These are phyloP conservation scores for Diplodia sapinea DNA, from an alignment of 2,329 filamentous ascomycete genomes.

Conservation along the genomic window DNA sequence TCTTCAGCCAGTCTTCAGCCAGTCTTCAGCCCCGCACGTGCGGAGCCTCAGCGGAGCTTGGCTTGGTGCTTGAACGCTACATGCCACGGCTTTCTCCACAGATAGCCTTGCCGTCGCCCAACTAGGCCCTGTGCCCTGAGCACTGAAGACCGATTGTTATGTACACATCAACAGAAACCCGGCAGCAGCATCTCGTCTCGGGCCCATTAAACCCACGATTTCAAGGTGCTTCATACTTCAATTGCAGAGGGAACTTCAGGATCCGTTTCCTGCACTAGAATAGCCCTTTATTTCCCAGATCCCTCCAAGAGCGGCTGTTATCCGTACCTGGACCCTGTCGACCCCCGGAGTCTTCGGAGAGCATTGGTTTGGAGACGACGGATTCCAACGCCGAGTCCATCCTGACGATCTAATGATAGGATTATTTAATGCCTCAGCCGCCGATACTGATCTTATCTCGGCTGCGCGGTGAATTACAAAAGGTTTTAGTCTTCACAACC, in stretches of 20 bases:
- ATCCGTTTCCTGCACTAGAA: no score
- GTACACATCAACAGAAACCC: no score
- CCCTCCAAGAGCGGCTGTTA: neutral
- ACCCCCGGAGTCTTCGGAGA: neutral
- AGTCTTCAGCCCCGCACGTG: neutral
- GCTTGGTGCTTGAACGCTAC: conserved; percentile 11
- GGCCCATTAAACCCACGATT: no score
- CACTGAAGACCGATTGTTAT: no score
- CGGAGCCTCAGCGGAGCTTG: conserved; percentile 13
- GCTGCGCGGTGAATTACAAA: no score
- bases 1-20: no score
- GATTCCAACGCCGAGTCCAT: neutral
- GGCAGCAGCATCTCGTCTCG: no score
- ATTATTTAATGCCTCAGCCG: no score
- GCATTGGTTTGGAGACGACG: neutral
- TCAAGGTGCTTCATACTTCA: no score
- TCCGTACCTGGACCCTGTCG: neutral
- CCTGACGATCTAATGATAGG: neutral
- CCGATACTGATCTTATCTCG: no score
- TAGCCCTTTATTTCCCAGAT: neutral
- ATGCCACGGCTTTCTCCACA: neutral
- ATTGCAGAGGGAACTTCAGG: no score
- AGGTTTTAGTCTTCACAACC: no score
- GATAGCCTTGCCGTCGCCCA: neutral
- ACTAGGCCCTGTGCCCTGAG: neutral